phyloP scores from a whole-genome alignment of 352 stramenopile species.

The Phytophthora vignae region DNA sequence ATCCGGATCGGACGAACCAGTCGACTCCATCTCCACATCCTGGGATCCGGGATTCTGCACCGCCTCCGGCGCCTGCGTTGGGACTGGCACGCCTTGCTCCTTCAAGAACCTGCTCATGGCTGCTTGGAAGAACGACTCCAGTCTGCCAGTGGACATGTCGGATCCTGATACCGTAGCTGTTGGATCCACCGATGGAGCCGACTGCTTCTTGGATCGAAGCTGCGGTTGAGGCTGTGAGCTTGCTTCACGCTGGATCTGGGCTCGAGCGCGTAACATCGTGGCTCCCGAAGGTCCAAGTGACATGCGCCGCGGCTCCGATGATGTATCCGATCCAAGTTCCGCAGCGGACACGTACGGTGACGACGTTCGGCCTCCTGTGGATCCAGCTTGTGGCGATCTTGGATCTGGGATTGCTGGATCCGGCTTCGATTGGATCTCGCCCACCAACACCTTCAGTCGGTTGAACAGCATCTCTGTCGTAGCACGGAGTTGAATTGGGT shows the following conservation, averaged over 20 bases:
- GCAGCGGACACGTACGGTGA: background rate
- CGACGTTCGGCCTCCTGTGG: background rate
- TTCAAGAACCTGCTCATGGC: background rate
- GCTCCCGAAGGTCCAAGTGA: background rate
- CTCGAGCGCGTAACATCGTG: too few species aligned
- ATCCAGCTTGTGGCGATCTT: background rate
- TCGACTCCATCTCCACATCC: too few species aligned
- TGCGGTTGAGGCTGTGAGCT: too few species aligned
- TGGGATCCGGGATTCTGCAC: too few species aligned
- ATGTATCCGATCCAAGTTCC: background rate
- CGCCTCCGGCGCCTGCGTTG: background rate
- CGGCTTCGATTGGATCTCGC: too few species aligned
- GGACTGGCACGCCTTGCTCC: background rate
- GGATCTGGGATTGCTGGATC: background rate
- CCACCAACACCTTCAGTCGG: background rate
- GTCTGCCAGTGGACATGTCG: background rate
- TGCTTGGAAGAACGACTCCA: background rate
- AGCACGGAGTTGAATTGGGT: too few species aligned
- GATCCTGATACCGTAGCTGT: background rate
- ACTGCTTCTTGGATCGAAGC: too few species aligned
- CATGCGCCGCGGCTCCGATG: background rate
- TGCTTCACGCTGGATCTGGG: too few species aligned
- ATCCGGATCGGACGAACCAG: too few species aligned
- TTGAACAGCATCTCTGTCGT: background rate
- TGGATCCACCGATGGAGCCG: background rate